phyloP scores from a whole-genome alignment of 2,329 filamentous ascomycete genomes.

The Monosporascus sp. region DNA sequence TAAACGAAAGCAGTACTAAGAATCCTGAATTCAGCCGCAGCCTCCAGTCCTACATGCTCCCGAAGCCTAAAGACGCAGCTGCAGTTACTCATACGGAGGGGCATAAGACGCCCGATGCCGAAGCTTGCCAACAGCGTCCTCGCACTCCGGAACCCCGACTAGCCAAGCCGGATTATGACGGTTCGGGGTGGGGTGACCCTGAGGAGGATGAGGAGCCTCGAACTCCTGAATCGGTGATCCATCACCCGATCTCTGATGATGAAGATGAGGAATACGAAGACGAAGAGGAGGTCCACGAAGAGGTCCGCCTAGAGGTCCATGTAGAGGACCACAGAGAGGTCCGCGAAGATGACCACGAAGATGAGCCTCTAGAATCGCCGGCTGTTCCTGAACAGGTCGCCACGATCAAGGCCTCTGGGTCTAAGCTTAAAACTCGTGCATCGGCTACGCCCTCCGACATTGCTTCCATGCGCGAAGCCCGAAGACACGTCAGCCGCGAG shows the following conservation, averaged over 20 bases:
- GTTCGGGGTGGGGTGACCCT: conserved; percentile 48
- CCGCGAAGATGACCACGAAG: conserved; percentile 5
- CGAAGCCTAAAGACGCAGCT: conserved; percentile 34
- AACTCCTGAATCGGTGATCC: conserved; percentile 87
- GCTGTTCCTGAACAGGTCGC: conserved; percentile 75
- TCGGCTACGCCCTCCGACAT: conserved; percentile 85
- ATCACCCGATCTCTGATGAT: conserved; percentile 57
- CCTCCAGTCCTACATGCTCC: conserved; percentile 43
- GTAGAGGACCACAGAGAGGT: too few relatives aligned
- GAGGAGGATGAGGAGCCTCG: conserved; percentile 55
- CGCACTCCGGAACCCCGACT: conserved; percentile 44
- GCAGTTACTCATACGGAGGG: conserved; percentile 26
- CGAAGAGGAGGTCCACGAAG: conserved; percentile 27
- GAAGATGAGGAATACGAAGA: conserved; percentile 26
- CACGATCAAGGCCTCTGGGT: conserved; percentile 78
- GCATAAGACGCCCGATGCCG: conserved; percentile 32
- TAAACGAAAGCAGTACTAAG: conserved; percentile 27
- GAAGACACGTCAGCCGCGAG: conserved; percentile 79
- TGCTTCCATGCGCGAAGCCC: conserved; percentile 76
- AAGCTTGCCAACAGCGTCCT: conserved; percentile 36
- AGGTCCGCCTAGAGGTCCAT: too few relatives aligned
- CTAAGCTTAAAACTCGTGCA: conserved; percentile 80
- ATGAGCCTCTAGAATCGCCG: conserved; percentile 45
- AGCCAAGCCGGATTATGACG: conserved; percentile 59
- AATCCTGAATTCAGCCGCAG: conserved; percentile 37